Evolutionary conservation across 2,329 filamentous ascomycete genomes (phyloP), one percentile per base, ranked within the genome.

Genomic region (Diaporthe sp.): DNA sequence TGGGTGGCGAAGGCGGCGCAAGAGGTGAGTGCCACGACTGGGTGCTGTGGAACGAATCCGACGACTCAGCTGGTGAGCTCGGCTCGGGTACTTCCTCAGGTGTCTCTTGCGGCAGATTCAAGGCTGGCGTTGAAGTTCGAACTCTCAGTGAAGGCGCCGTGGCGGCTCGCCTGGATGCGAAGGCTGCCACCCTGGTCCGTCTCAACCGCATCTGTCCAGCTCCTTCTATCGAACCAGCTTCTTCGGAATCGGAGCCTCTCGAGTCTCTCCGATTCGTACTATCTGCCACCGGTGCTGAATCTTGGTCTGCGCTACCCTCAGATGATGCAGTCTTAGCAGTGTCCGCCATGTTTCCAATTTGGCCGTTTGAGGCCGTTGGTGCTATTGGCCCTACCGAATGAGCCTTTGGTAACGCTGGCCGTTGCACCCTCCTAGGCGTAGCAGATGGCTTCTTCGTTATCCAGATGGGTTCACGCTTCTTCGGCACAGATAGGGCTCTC

Each of bases 1-100:
- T 80, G 2, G 86, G 84, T 25, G 87, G 86, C 3, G 88, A 89
- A 8, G 85, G 86, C 31, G 86, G 83, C 7, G 84, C 83, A 51
- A 84, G 80, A 13, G 86, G 84, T 31, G 88, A 87, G 77, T 88
- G 85, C 88, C 88, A 90, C 12, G 89, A 89, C 76, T 89, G 84
- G 7, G 87, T 84, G 74, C 86, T 90, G 79, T 90, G 88, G 77
- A 91, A 90, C 0, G 90, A 91, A 71, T 90, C 89, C 22, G 86
- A 82, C 19, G 87, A 87, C 49, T 81, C 85, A 42, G 85, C 84
- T 6, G 88, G 86, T 13, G 89, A 89, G n/a, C 82, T 73, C 4
- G 78, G 74, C 39, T 58, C 75, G 7, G 75, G 15, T 0, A 25
- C 79, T 46, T 83, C 82, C 4, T 72, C 53, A 1, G 55, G 31